Percentiles rank a stretch among this genome's conserved stretches.
Conservation (phyloP, 176 grass and related monocot species). For the Stipa capillata region DNA sequence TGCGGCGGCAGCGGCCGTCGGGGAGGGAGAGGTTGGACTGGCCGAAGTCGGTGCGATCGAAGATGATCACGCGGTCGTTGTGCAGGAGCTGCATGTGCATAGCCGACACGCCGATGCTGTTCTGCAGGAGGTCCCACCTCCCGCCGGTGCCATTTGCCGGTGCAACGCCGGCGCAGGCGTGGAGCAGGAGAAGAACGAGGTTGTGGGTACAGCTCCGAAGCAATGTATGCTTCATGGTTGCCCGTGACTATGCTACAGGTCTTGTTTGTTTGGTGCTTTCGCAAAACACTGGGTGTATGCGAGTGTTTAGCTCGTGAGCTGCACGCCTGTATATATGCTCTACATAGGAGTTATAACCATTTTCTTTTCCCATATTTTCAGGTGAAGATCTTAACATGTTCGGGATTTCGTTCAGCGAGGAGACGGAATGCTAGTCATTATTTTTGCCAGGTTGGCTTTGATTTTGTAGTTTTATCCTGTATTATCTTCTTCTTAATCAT, state of each 20-base stretch:
- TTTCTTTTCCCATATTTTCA: neutral
- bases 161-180: neutral
- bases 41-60: conserved; percentile 73
- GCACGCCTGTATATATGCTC: neutral
- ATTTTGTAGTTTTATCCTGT: neutral
- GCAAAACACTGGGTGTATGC: neutral
- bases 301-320: conserved; percentile 5
- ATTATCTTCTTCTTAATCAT: neutral
- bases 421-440: neutral
- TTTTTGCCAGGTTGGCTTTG: neutral
- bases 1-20: conserved; percentile 36
- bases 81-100: conserved; percentile 89
- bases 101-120: conserved; percentile 61
- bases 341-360: no score
- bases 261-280: neutral
- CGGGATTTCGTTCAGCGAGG: neutral
- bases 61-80: conserved; percentile 63
- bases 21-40: conserved; percentile 59
- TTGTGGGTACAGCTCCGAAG: neutral
- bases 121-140: conserved; percentile 52
- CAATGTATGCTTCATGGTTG: conserved; percentile 6
- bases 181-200: neutral
- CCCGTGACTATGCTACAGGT: neutral
- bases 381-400: neutral
- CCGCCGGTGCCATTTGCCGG: conserved; percentile 16